These are phyloP conservation scores for Amorphotheca resinae DNA, from an alignment of 495 filamentous ascomycete genomes.

Conservation along the genomic window DNA sequence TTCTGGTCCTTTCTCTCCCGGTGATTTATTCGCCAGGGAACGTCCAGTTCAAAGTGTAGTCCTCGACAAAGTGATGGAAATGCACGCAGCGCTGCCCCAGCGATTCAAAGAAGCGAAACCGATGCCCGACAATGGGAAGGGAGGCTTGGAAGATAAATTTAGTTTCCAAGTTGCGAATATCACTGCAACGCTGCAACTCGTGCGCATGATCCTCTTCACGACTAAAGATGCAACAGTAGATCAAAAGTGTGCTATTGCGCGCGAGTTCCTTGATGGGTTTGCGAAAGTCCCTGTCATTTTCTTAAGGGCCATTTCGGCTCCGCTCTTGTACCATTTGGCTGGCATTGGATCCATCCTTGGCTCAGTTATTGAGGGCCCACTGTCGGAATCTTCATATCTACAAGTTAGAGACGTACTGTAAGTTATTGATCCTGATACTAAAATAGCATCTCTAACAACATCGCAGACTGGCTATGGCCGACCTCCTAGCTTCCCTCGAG, in stretches of 20 bases:
- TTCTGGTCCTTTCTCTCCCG: constrained; percentile 20
- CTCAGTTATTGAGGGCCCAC: constrained; percentile 34
- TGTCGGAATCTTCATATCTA: constrained; percentile 33
- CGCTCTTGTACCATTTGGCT: constrained; percentile 36
- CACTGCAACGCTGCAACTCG: constrained; percentile 35
- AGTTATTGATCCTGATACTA: background rate
- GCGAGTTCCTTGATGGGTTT: constrained; percentile 34
- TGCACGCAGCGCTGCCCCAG: constrained; percentile 29
- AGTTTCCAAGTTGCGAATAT: constrained; percentile 44
- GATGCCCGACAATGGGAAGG: background rate
- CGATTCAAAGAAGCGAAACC: constrained; percentile 27
- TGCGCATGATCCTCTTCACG: constrained; percentile 36
- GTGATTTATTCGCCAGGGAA: constrained; percentile 9
- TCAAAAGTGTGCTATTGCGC: constrained; percentile 35
- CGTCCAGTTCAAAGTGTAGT: constrained; percentile 23
- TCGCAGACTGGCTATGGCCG: constrained; percentile 30
- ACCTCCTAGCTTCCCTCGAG: constrained; percentile 35
- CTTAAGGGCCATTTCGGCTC: constrained; percentile 36
- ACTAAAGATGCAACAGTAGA: constrained; percentile 29
- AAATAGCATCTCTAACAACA: background rate
- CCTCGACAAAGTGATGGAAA: constrained; percentile 27
- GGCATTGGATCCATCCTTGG: constrained; percentile 38
- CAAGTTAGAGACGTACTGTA: constrained; percentile 31
- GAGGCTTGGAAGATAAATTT: constrained; percentile 29
- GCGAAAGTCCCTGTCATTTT: constrained; percentile 32